phyloP scores from a whole-genome alignment of 768 basidiomycete species.

The Macrolepiota dolichaula region DNA sequence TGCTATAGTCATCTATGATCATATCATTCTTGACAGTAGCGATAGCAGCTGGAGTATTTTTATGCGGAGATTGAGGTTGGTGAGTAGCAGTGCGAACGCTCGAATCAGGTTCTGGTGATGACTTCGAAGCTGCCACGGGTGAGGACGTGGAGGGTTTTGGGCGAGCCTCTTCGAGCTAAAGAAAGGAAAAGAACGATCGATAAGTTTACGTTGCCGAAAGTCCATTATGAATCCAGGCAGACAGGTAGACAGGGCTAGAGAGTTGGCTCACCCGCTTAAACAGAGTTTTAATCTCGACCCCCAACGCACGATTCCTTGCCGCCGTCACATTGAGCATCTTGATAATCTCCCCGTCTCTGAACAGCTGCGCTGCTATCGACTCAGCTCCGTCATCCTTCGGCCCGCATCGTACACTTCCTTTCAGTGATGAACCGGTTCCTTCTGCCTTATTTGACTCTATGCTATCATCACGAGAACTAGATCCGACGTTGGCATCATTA shows the following conservation, averaged over 20 bases:
- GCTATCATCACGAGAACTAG: not conserved
- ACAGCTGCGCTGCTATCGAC: not conserved
- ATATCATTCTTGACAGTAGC: not conserved
- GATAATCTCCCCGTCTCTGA: slow-evolving; percentile 37
- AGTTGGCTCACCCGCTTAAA: slow-evolving; percentile 28
- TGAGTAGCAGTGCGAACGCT: not conserved
- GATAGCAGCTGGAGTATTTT: not conserved
- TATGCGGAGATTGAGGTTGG: not conserved
- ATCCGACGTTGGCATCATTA: not conserved
- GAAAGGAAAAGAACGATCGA: slow-evolving; percentile 12
- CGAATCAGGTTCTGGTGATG: slow-evolving; percentile 1
- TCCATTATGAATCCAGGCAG: not conserved
- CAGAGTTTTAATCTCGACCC: slow-evolving; percentile 39
- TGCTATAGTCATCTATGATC: not conserved
- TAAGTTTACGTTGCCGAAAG: slow-evolving; percentile 2
- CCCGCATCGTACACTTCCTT: not conserved
- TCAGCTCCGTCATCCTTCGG: not conserved
- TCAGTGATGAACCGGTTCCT: not conserved
- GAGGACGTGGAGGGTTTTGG: not conserved
- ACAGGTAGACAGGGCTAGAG: not conserved
- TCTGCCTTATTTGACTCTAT: not conserved
- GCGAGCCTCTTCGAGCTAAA: slow-evolving; percentile 21
- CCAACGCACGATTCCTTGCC: slow-evolving; percentile 39
- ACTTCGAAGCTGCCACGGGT: slow-evolving; percentile 10
- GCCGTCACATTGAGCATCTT: slow-evolving; percentile 34